Evolutionary conservation across 2,329 filamentous ascomycete genomes (phyloP).

Genomic region (Penicillium occitanis): DNA sequence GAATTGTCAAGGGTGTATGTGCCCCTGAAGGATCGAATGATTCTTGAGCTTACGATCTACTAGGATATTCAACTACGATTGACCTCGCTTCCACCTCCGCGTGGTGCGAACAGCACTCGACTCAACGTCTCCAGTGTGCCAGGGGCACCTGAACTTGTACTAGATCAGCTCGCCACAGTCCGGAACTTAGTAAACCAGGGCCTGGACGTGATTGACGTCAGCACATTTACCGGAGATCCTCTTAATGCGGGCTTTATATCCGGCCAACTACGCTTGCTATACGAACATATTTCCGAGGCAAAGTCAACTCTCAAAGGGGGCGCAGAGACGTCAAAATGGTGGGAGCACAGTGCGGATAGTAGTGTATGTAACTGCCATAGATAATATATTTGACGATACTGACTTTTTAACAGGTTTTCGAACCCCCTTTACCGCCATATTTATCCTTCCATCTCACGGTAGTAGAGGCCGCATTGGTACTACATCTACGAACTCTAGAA

Average conservation of each 20-base stretch:
- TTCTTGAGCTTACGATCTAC: background rate
- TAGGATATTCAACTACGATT: conserved; percentile 77
- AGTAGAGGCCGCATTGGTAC: conserved; percentile 67
- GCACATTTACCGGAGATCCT: conserved; percentile 69
- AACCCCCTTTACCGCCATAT: conserved; percentile 61
- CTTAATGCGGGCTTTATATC: conserved; percentile 58
- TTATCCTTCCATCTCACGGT: conserved; percentile 73
- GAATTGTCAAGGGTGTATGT: conserved; percentile 83
- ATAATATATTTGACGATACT: background rate
- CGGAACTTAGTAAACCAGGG: conserved; percentile 78
- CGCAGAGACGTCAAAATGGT: conserved; percentile 55
- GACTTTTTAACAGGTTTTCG: conserved; percentile 49
- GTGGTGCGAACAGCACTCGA: conserved; percentile 52
- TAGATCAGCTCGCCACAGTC: conserved; percentile 70
- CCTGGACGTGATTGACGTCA: conserved; percentile 78
- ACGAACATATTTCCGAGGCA: conserved; percentile 63
- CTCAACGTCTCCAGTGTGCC: conserved; percentile 54
- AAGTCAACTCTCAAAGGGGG: conserved; percentile 58
- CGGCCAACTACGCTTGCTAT: conserved; percentile 58
- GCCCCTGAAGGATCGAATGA: background rate
- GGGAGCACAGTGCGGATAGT: conserved; percentile 55
- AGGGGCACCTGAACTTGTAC: conserved; percentile 57
- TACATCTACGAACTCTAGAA: conserved; percentile 69
- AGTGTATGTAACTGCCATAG: conserved; percentile 47
- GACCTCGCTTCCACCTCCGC: conserved; percentile 50